These are phyloP conservation scores for Trebouxia sp. DNA, from an alignment of 139 green algal genomes.

Conservation along the genomic window DNA sequence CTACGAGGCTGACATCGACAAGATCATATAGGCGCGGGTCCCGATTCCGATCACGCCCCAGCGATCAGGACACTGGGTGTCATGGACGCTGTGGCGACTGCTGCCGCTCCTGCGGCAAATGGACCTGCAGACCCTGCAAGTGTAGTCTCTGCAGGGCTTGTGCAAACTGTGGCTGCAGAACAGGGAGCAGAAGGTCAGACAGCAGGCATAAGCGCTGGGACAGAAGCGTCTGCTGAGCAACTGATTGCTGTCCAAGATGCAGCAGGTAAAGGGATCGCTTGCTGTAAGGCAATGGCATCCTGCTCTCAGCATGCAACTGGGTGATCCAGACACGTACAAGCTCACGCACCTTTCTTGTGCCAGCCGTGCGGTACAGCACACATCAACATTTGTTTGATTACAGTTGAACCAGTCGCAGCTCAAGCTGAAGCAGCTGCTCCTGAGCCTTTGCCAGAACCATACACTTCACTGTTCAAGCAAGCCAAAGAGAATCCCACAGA, in stretches of 20 bases:
- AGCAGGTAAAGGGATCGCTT: constrained; percentile 8
- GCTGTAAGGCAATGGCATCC: too few relatives aligned
- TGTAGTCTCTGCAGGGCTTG: neutral
- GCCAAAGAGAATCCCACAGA: constrained; percentile 65
- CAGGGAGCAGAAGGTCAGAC: neutral
- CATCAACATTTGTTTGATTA: neutral
- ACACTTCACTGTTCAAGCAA: constrained; percentile 8
- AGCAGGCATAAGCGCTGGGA: neutral
- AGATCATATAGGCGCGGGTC: too few relatives aligned
- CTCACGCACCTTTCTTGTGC: too few relatives aligned
- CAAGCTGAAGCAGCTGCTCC: neutral
- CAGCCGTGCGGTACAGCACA: neutral
- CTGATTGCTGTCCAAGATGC: neutral
- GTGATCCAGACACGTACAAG: too few relatives aligned
- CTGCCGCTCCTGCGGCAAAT: neutral
- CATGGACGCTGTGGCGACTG: neutral
- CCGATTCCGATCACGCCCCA: too few relatives aligned
- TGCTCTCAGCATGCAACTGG: too few relatives aligned
- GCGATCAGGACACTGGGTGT: too few relatives aligned
- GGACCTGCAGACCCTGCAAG: neutral
- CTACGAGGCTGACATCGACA: too few relatives aligned
- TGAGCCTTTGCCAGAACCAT: constrained; percentile 25
- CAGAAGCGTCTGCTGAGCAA: too few relatives aligned
- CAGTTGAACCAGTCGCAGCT: constrained; percentile 10
- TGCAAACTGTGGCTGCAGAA: neutral